Conservation (phyloP, 2,329 filamentous ascomycete genomes). For the Aspergillus sp. region DNA sequence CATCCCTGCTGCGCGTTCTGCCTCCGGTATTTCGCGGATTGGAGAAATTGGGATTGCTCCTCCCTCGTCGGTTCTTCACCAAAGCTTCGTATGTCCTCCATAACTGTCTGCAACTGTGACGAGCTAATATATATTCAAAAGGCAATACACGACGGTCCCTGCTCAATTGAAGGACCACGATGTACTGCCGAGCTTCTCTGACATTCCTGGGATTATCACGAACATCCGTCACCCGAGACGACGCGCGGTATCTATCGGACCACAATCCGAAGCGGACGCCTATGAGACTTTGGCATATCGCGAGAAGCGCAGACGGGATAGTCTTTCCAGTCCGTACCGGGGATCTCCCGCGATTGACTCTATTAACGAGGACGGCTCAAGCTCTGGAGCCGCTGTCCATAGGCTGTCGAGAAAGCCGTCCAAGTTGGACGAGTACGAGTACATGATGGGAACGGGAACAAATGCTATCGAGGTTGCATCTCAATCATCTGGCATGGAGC, state of each 20-base stretch:
- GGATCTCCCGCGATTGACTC: constrained; percentile 31
- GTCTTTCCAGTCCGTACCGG: constrained; percentile 50
- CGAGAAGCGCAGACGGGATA: constrained; percentile 69
- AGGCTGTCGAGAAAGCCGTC: constrained; percentile 51
- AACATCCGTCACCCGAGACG: constrained; percentile 79
- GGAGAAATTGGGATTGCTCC: constrained; percentile 75
- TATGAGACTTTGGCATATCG: constrained; percentile 94
- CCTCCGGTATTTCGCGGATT: constrained; percentile 87
- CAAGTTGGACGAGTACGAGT: constrained; percentile 67
- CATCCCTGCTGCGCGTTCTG: constrained; percentile 73
- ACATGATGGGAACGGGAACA: constrained; percentile 72
- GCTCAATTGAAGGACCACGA: constrained; percentile 77
- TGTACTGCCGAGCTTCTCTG: constrained; percentile 84
- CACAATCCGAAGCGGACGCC: constrained; percentile 93
- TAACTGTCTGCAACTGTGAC: neutral
- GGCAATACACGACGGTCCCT: constrained; percentile 78
- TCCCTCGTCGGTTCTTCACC: constrained; percentile 90
- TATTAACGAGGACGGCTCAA: constrained; percentile 27
- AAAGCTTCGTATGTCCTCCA: constrained; percentile 68
- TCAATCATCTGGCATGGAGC: constrained; percentile 29
- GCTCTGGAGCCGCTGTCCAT: constrained; percentile 38
- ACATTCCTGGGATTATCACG: constrained; percentile 79
- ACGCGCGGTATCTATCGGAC: constrained; percentile 85
- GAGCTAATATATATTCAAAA: constrained; percentile 46
- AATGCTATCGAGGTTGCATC: constrained; percentile 38